Conservation (phyloP, 1,284 basidiomycete species). For the Ceratobasidium sp. region DNA sequence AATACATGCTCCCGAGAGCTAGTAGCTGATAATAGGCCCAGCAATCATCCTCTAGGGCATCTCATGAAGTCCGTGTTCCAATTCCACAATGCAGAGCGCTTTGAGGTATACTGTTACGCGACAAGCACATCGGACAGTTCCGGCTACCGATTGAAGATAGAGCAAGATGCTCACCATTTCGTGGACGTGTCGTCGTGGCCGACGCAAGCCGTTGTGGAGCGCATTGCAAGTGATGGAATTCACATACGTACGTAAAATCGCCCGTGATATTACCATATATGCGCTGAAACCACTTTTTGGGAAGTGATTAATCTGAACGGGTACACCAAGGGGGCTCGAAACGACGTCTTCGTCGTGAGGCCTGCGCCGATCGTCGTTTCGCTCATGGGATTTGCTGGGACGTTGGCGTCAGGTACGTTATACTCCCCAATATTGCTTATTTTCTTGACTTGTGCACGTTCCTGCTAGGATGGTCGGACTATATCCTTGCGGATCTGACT, state of each 20-base stretch:
- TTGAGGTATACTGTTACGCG: conserved; percentile 66
- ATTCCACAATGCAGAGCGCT: conserved; percentile 61
- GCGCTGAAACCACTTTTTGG: background rate
- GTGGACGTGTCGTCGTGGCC: conserved; percentile 63
- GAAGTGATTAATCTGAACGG: conserved; percentile 67
- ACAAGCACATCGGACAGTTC: conserved; percentile 66
- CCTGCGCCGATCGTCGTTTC: conserved; percentile 69
- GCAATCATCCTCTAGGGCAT: conserved; percentile 70
- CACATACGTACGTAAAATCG: conserved; percentile 60
- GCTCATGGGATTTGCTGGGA: conserved; percentile 69
- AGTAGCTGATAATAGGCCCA: conserved; percentile 46
- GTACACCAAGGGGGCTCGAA: conserved; percentile 72
- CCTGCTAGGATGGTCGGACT: conserved; percentile 66
- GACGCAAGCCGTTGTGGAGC: conserved; percentile 59
- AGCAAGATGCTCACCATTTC: conserved; percentile 61
- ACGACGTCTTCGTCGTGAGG: conserved; percentile 70
- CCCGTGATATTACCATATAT: conserved; percentile 42
- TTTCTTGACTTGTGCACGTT: background rate
- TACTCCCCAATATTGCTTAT: background rate
- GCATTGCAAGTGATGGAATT: conserved; percentile 63
- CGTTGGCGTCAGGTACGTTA: conserved; percentile 60
- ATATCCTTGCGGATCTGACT: conserved; percentile 66
- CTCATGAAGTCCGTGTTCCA: conserved; percentile 70
- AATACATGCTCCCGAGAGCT: background rate
- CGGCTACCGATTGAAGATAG: conserved; percentile 64